These are phyloP conservation scores for Gaultheria prostrata DNA, from an alignment of 148 eudicot genomes.

Conservation along the genomic window DNA sequence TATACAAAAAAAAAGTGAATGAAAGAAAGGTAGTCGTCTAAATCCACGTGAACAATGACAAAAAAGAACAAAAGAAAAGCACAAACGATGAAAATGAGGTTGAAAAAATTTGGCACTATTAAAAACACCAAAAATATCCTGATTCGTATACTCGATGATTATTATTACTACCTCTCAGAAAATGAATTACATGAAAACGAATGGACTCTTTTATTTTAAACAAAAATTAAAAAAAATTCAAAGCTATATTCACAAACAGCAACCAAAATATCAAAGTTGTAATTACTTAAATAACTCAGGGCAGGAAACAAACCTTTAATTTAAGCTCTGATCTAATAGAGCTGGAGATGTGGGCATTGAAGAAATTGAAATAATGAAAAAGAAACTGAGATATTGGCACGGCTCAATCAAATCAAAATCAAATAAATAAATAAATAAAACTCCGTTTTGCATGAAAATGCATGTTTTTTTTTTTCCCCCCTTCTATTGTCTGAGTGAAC, in stretches of 20 bases:
- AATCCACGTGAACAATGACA: too few relatives aligned
- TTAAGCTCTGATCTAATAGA: neutral
- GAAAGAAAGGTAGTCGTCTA: too few relatives aligned
- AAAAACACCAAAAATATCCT: too few relatives aligned
- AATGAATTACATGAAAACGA: too few relatives aligned
- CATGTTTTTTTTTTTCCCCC: neutral
- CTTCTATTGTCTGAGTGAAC: conserved; percentile 30
- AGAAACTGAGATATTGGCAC: conserved; percentile 44
- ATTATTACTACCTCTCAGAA: too few relatives aligned
- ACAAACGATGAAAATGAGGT: too few relatives aligned
- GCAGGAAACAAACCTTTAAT: conserved; percentile 3
- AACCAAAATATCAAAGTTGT: neutral
- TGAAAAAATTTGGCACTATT: too few relatives aligned
- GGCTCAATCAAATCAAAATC: conserved; percentile 39
- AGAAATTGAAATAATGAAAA: conserved; percentile 8
- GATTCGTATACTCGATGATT: too few relatives aligned
- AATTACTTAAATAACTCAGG: neutral
- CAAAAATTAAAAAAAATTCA: neutral
- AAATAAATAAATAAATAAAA: neutral
- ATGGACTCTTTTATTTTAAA: too few relatives aligned
- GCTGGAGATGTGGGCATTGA: neutral
- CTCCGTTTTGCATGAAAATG: neutral
- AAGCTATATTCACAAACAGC: neutral
- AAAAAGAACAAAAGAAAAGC: too few relatives aligned
- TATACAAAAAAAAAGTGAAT: too few relatives aligned